Evolutionary conservation across 345 rosid species (phyloP).

Genomic region (Combretum micranthum): DNA sequence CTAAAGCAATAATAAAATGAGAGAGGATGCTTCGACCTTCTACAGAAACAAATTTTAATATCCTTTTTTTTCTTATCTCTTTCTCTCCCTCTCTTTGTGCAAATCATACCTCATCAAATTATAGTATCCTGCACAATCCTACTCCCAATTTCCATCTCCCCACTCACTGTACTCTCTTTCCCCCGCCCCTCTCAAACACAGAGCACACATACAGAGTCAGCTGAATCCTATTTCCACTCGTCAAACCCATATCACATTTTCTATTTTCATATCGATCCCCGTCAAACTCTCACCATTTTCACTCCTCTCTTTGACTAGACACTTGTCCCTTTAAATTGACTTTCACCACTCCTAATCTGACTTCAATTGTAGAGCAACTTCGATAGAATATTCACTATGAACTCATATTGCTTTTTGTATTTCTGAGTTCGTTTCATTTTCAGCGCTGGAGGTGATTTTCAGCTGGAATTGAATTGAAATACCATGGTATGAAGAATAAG

Average conservation of each 20-base stretch:
- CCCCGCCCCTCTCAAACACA: background rate
- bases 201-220: background rate
- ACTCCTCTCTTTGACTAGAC: too few relatives aligned
- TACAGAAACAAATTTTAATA: too few relatives aligned
- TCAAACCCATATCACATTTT: too few relatives aligned
- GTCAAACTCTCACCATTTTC: too few relatives aligned
- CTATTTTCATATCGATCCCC: too few relatives aligned
- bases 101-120: background rate
- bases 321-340: too few relatives aligned
- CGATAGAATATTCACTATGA: too few relatives aligned
- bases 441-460: slow-evolving; percentile 13
- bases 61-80: background rate
- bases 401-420: too few relatives aligned
- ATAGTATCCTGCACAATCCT: background rate
- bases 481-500: background rate
- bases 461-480: background rate
- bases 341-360: too few relatives aligned
- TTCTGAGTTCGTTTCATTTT: slow-evolving; percentile 8
- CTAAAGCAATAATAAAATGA: too few relatives aligned
- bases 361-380: too few relatives aligned
- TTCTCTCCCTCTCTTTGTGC: background rate
- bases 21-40: too few relatives aligned
- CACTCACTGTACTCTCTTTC: background rate
- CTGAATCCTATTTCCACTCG: slow-evolving; percentile 3
- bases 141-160: background rate